phyloP scores from a whole-genome alignment of 345 rosid species.

The Salix suchowensis region DNA sequence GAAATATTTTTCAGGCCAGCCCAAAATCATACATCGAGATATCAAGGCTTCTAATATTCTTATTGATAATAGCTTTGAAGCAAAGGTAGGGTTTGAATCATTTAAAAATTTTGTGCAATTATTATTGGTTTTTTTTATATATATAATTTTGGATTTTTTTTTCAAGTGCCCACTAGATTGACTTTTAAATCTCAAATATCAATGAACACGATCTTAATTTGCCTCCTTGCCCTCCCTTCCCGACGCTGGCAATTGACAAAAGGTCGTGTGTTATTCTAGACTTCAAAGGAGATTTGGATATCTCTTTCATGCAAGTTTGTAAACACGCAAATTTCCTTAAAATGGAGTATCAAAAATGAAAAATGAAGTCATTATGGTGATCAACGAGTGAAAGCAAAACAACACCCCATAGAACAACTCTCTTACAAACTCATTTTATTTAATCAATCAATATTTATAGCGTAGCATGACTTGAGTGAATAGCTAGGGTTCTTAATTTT shows the following conservation, averaged over 20 bases:
- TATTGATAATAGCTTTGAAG: constrained; percentile 24
- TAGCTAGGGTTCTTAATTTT: background rate
- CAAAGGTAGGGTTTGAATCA: constrained; percentile 15
- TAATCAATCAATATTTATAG: background rate
- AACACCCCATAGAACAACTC: background rate
- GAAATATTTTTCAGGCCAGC: constrained; percentile 14
- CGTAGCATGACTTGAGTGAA: background rate
- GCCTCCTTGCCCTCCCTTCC: background rate
- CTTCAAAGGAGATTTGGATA: background rate
- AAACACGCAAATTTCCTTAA: background rate
- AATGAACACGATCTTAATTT: background rate
- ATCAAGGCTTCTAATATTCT: constrained; percentile 30
- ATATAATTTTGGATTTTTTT: background rate
- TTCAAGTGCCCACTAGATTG: background rate
- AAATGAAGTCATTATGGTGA: background rate
- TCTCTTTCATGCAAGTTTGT: background rate
- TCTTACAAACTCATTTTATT: background rate
- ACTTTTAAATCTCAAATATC: background rate
- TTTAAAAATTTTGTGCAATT: background rate
- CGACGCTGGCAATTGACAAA: background rate
- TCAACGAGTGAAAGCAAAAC: background rate
- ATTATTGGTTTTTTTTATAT: background rate
- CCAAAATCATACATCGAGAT: constrained; percentile 31
- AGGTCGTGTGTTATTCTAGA: background rate
- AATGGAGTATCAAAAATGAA: background rate